Evolutionary conservation across 345 rosid genomes (phyloP), one percentile per base, ranked within the genome.

Genomic region (Ceriops zippeliana): DNA sequence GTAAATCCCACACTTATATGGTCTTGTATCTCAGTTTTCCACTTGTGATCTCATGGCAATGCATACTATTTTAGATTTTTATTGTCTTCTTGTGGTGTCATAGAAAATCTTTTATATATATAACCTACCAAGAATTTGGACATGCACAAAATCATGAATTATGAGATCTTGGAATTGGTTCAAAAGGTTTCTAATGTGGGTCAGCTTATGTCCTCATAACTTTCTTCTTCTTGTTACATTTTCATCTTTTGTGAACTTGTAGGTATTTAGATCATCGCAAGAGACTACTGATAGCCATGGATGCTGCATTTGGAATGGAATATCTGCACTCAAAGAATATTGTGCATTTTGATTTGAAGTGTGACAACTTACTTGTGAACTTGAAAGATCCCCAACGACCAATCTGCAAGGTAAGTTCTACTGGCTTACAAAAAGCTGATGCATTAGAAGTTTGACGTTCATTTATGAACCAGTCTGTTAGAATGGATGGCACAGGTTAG

Each of bases 301-400:
- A 95, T 82, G 99, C 98, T 61, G 99, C 99, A 28, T 95, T 95
- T 79, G 99, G 99, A 66, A 95, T 95, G 98, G 99, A 95, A 75
- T 95, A 95, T 86, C 80, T 95, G 75, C 99, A 95, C 68, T 90
- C 96, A 28, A 95, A 95, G 82, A 92, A 90, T 78, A 91, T 95
- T 69, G 99, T 95, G 64, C 99, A 95, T 86, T 95, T 95, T 66
- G 98, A 95, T 86, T 76, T 95, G 78, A 95, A 95, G 78, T 95
- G 99, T 75, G 99, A 95, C 86, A 95, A 95, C 79, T 75, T 95
- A 82, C 96, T 95, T 38, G 99, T 95, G 71, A 95, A 95, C 86
- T 87, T 95, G 82, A 95, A 95, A 81, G 99, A 95, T 83, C 78
- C 97, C 65, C 83, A 78, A 37, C 86, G 96, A 61, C 99, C 99